Percentiles rank a stretch among this genome's conserved stretches.
Evolutionary conservation across 331 rosid species (phyloP).

Genomic region (Phaseolus coccineus): DNA sequence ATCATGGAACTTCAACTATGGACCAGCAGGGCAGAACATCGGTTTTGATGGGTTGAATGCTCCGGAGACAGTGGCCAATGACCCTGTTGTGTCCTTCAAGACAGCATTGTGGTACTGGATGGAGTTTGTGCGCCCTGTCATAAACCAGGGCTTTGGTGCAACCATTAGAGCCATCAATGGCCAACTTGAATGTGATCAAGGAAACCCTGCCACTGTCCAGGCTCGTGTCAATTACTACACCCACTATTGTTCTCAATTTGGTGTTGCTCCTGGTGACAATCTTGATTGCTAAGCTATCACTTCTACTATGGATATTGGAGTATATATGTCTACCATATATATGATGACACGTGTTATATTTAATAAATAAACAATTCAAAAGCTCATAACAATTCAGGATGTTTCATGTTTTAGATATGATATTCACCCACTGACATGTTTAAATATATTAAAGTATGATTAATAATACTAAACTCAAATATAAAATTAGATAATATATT

Average conservation of each 20-base stretch:
- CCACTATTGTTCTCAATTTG: conserved; percentile 64
- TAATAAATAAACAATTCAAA: not conserved
- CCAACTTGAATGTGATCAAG: conserved; percentile 72
- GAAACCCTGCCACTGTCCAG: conserved; percentile 55
- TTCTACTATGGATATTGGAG: no score
- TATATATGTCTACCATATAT: no score
- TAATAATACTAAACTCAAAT: no score
- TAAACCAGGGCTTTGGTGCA: conserved; percentile 69
- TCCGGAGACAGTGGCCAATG: conserved; percentile 70
- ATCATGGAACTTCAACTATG: conserved; percentile 90
- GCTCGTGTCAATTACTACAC: conserved; percentile 58
- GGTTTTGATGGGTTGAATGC: conserved; percentile 70
- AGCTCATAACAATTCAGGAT: not conserved
- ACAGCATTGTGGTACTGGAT: conserved; percentile 91
- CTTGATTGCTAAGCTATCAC: conserved; percentile 54
- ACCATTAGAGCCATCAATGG: conserved; percentile 87
- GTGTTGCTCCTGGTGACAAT: conserved; percentile 71
- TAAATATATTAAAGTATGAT: no score
- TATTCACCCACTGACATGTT: no score
- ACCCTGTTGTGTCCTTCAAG: conserved; percentile 64
- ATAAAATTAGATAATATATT: no score
- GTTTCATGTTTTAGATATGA: no score
- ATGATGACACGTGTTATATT: not conserved
- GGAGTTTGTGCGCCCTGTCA: conserved; percentile 63
- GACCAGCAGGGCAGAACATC: conserved; percentile 66